Conservation (phyloP, 2,329 filamentous ascomycete genomes). For the Colletotrichum sp. region DNA sequence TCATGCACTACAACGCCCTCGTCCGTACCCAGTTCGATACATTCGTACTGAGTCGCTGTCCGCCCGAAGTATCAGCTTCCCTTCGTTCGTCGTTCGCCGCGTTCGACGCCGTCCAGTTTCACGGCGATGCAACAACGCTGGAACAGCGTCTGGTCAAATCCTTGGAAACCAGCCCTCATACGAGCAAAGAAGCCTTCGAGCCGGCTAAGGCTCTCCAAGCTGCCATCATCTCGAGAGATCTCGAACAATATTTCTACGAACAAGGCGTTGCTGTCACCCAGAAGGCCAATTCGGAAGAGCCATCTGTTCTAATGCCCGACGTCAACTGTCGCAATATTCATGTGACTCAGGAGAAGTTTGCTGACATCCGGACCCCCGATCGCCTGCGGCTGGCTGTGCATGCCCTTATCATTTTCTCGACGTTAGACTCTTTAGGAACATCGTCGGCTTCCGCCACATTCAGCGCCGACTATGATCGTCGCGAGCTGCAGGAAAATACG, state of each 20-base stretch:
- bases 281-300: slow-evolving; percentile 37
- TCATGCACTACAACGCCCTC: slow-evolving; percentile 86
- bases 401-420: slow-evolving; percentile 66
- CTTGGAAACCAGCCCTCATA: slow-evolving; percentile 61
- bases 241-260: slow-evolving; percentile 61
- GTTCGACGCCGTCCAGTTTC: slow-evolving; percentile 68
- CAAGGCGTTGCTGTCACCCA: slow-evolving; percentile 59
- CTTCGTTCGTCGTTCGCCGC: slow-evolving; percentile 63
- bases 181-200: slow-evolving; percentile 61
- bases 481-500: slow-evolving; percentile 71
- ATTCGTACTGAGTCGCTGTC: slow-evolving; percentile 64
- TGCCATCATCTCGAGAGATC: slow-evolving; percentile 70
- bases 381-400: slow-evolving; percentile 73
- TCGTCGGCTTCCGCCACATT: slow-evolving; percentile 36
- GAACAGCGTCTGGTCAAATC: slow-evolving; percentile 63
- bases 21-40: slow-evolving; percentile 79
- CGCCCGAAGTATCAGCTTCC: slow-evolving; percentile 56
- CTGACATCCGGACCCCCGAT: slow-evolving; percentile 62
- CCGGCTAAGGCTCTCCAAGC: slow-evolving; percentile 80
- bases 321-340: slow-evolving; percentile 28
- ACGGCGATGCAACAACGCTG: slow-evolving; percentile 58
- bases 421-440: slow-evolving; percentile 64
- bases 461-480: slow-evolving; percentile 32
- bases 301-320: slow-evolving; percentile 31
- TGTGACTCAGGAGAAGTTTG: slow-evolving; percentile 50